Evolutionary conservation across 2,329 filamentous ascomycete genomes (phyloP).

Genomic region (Penicillium verrucosum): DNA sequence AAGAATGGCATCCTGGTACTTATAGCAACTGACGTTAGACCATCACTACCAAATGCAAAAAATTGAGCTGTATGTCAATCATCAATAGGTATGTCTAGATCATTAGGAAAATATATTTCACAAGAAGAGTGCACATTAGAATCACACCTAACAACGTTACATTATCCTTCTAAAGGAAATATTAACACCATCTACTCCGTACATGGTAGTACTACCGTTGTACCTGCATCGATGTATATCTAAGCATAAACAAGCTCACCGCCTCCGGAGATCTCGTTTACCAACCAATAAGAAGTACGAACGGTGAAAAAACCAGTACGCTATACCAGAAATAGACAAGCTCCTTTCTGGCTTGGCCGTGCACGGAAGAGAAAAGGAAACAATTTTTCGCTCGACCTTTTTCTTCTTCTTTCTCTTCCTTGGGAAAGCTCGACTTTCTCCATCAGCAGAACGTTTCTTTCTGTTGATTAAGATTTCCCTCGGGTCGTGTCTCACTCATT

Average conservation of each 20-base stretch:
- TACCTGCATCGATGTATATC: not conserved
- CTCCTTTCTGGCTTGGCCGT: conserved; percentile 17
- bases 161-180: not conserved
- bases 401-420: conserved; percentile 50
- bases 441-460: conserved; percentile 53
- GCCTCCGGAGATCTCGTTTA: conserved; percentile 30
- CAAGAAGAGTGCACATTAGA: not conserved
- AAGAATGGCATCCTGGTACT: not conserved
- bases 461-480: conserved; percentile 42
- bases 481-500: conserved; percentile 24
- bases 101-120: not conserved
- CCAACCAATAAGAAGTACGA: conserved; percentile 23
- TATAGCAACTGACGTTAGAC: not conserved
- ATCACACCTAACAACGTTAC: not conserved
- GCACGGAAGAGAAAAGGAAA: conserved; percentile 30
- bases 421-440: conserved; percentile 59
- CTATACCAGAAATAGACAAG: conserved; percentile 26
- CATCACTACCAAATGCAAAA: not conserved
- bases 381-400: conserved; percentile 32
- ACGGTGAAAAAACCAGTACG: conserved; percentile 4
- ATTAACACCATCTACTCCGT: not conserved
- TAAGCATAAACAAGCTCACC: conserved; percentile 19
- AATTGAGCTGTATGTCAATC: not conserved
- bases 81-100: not conserved
- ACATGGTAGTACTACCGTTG: not conserved